phyloP scores from a whole-genome alignment of 1,139 yeast genomes.

The Yamadazyma conglobata region DNA sequence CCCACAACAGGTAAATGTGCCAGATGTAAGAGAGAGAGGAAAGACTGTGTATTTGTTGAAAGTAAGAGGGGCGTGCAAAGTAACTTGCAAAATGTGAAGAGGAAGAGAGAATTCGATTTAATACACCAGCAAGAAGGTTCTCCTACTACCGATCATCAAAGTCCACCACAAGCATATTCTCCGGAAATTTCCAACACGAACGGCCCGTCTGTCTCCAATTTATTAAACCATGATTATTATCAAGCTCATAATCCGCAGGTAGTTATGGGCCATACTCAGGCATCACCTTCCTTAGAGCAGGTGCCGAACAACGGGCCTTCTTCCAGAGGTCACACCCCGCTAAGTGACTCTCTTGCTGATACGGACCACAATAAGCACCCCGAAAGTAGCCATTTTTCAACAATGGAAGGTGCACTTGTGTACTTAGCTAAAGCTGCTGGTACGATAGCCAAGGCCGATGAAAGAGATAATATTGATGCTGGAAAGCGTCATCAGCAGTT shows the following conservation, averaged over 20 bases:
- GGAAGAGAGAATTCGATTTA: constrained; percentile 14
- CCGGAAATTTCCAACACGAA: background rate
- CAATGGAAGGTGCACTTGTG: constrained; percentile 65
- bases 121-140: background rate
- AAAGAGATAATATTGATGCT: constrained; percentile 66
- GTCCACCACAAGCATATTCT: background rate
- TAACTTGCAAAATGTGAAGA: constrained; percentile 38
- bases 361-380: background rate
- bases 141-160: background rate
- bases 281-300: too few relatives aligned
- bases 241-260: background rate
- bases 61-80: constrained; percentile 55
- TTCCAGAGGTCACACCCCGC: constrained; percentile 1
- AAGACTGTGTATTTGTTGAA: constrained; percentile 75
- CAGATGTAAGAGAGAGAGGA: constrained; percentile 75
- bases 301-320: background rate
- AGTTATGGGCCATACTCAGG: background rate
- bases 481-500: constrained; percentile 49
- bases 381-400: constrained; percentile 30
- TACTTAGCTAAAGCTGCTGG: constrained; percentile 78
- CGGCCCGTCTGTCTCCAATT: constrained; percentile 2
- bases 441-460: constrained; percentile 63
- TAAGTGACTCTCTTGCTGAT: background rate
- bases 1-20: constrained; percentile 85
- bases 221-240: constrained; percentile 1